Base-by-base conservation (phyloP, 768 basidiomycete genomes). In the Russula vinacea region DNA sequence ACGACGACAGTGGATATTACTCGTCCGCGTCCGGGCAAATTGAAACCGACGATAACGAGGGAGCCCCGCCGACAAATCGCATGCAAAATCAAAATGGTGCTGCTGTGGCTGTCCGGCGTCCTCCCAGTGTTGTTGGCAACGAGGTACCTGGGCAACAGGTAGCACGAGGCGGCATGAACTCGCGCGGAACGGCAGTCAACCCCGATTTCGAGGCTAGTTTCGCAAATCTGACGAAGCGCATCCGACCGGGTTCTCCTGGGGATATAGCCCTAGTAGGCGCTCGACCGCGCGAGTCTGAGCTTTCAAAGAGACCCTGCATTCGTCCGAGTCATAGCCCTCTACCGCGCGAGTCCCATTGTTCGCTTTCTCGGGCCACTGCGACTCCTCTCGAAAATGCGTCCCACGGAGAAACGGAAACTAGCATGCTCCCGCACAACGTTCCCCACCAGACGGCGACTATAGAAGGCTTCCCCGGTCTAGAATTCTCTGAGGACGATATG, bases 401-500 rank as follows among this genome's bases (percentile, higher is more conserved):
- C 4, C 10, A 24, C 35, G 58, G 22, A n/a, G 53, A 19, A 17
- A 16, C 63, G 2, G 54, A 53, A 22, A 3, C 60, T 2, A 45
- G 33, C 32, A 14, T 13, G 8, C 51, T 26, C 14, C 67, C 59
- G 3, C 50, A 49, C 6, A 49, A 65, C 24, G 37, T 53, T 35
- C 59, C 64, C 17, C 58, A 47, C 44, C 49, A 50, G n/a, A 42
- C 26, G 26, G 59, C 47, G 19, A 42, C 55, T 13, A 33, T 67
- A 7, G 64, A 64, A 19, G 64, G 40, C 33, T 24, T 67, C 1
- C 67, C 55, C 1, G 67, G 67, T 17, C 59, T 68, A 6, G 64
- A 58, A 9, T 60, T 61, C 33, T 60, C 59, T 1, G 79, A 83
- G 57, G 69, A 67, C 0, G 81, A 78, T 65, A 69, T 80, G 22